phyloP scores from a whole-genome alignment of 129 eudicot species.

The Gnaphalium uliginosum region DNA sequence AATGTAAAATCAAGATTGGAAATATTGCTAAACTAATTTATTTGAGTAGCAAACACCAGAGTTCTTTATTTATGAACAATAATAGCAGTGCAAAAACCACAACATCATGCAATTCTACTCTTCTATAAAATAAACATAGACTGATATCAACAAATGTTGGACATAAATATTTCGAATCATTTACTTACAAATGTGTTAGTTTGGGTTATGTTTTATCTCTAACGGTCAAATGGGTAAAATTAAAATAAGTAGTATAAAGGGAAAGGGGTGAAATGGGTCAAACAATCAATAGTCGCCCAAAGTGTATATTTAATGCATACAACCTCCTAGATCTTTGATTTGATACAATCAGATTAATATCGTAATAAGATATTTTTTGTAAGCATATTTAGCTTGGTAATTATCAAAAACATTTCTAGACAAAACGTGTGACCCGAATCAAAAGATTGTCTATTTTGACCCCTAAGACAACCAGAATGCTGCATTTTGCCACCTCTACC shows the following conservation, averaged over 20 bases:
- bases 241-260: background rate
- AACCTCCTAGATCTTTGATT: background rate
- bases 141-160: background rate
- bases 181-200: background rate
- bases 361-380: background rate
- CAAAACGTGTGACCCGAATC: background rate
- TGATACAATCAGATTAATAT: background rate
- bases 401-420: background rate
- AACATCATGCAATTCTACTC: slow-evolving; percentile 6
- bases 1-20: slow-evolving; percentile 13
- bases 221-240: background rate
- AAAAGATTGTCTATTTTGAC: background rate
- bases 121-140: background rate
- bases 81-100: background rate
- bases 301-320: background rate
- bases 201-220: background rate
- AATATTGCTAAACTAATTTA: slow-evolving; percentile 1
- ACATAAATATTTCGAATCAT: background rate
- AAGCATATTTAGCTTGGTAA: background rate
- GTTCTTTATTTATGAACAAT: slow-evolving; percentile 1
- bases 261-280: background rate
- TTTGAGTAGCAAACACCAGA: background rate
- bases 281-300: background rate
- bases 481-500: background rate
- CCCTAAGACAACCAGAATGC: background rate